Conservation (phyloP, 148 eudicot species). For the Pharnaceum exiguum region DNA sequence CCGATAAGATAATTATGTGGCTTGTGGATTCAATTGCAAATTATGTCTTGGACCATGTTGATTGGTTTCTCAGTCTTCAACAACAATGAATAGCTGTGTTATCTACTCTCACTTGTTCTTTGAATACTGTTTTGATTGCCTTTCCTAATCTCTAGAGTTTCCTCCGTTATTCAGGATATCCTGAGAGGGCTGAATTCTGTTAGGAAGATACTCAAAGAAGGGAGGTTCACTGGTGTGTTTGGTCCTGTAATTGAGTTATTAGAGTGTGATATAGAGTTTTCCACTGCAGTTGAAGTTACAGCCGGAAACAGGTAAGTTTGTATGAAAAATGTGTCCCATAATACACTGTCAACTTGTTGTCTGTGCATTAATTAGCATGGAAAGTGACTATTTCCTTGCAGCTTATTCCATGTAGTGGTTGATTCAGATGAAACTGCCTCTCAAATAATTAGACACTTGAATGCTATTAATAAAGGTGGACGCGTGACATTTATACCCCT, state of each 20-base stretch:
- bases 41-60: too few relatives aligned
- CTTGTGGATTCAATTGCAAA: too few relatives aligned
- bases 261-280: conserved; percentile 86
- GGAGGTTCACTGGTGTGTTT: conserved; percentile 55
- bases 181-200: conserved; percentile 87
- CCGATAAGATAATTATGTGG: too few relatives aligned
- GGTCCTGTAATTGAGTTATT: conserved; percentile 91
- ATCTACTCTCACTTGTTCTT: too few relatives aligned
- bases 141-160: neutral
- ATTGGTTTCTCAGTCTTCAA: too few relatives aligned
- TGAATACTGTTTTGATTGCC: conserved; percentile 2
- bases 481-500: conserved; percentile 96
- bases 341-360: neutral
- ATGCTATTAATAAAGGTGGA: conserved; percentile 79
- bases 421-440: conserved; percentile 84
- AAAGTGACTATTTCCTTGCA: conserved; percentile 32
- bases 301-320: conserved; percentile 95
- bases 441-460: conserved; percentile 70
- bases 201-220: conserved; percentile 54
- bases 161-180: conserved; percentile 56
- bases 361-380: neutral
- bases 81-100: too few relatives aligned
- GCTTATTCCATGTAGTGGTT: conserved; percentile 97
- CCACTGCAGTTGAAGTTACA: conserved; percentile 99
- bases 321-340: neutral